Conservation (phyloP, 2,329 filamentous ascomycete genomes). For the Bisporella sp. region DNA sequence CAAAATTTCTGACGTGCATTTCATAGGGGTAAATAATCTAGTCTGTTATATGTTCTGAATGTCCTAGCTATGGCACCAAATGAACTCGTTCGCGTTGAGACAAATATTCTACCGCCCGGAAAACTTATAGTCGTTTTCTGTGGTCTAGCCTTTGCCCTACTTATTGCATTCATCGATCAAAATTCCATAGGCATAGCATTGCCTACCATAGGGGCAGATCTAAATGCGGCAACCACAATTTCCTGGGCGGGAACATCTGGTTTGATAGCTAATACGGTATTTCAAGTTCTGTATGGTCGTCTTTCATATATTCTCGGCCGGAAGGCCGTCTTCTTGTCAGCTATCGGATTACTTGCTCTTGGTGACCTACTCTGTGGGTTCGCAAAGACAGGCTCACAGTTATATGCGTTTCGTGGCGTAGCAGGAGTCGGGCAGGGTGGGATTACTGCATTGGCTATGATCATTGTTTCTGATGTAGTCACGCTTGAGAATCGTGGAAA, state of each 20-base stretch:
- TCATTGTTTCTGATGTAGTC: constrained; percentile 54
- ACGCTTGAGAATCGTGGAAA: constrained; percentile 44
- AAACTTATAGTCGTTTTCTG: no score
- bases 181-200: no score
- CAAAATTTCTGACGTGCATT: no score
- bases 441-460: constrained; percentile 48
- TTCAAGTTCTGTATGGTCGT: constrained; percentile 58
- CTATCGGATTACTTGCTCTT: constrained; percentile 44
- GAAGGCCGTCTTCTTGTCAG: constrained; percentile 49
- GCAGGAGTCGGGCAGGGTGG: constrained; percentile 48
- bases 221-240: no score
- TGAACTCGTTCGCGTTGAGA: no score
- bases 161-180: no score
- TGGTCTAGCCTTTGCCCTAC: no score
- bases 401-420: constrained; percentile 51
- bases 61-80: no score
- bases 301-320: constrained; percentile 49
- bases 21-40: no score
- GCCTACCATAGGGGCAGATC: no score
- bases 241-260: constrained; percentile 28
- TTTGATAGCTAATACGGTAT: constrained; percentile 51
- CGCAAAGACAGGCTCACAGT: constrained; percentile 45
- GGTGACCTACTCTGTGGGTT: constrained; percentile 54
- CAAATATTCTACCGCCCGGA: no score
- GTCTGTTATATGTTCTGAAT: no score